phyloP scores from a whole-genome alignment of 2,329 filamentous ascomycete genomes.

The Geoglossum cookeanum region DNA sequence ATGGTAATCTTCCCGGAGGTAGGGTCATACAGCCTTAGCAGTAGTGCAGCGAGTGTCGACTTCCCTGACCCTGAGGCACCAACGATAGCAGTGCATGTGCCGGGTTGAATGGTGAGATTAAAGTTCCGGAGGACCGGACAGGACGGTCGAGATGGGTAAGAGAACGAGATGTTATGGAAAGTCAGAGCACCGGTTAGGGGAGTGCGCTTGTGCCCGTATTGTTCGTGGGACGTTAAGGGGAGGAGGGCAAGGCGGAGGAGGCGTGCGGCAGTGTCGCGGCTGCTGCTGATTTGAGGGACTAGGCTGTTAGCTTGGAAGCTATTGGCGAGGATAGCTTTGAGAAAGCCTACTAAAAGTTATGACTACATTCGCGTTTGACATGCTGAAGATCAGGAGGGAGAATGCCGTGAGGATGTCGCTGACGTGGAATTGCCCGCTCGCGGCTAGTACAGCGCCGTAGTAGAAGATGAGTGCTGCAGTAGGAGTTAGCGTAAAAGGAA shows the following conservation, averaged over 20 bases:
- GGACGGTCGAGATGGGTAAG: conserved; percentile 42
- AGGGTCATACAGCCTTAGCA: conserved; percentile 49
- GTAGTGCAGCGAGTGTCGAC: conserved; percentile 57
- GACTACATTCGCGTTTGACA: conserved; percentile 51
- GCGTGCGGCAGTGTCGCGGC: conserved; percentile 51
- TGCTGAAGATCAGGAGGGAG: conserved; percentile 66
- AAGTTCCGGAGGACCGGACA: conserved; percentile 40
- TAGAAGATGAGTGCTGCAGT: conserved; percentile 55
- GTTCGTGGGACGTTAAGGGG: conserved; percentile 38
- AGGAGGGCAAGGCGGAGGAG: conserved; percentile 53
- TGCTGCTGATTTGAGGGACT: conserved; percentile 62
- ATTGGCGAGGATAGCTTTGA: not conserved
- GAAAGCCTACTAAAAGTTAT: conserved; percentile 36
- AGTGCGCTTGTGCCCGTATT: conserved; percentile 27
- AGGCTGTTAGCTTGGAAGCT: too few relatives aligned
- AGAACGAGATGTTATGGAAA: conserved; percentile 46
- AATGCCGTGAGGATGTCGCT: conserved; percentile 52
- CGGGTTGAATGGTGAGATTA: conserved; percentile 42
- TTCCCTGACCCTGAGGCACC: conserved; percentile 82
- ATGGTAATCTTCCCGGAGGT: conserved; percentile 26
- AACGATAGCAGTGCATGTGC: conserved; percentile 57
- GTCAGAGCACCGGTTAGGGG: conserved; percentile 26
- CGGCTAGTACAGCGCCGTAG: conserved; percentile 51
- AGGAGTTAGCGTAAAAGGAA: too few relatives aligned
- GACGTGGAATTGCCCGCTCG: conserved; percentile 29